These are phyloP conservation scores for Penicillium subrubescens DNA, from an alignment of 495 filamentous ascomycete species.

Conservation along the genomic window DNA sequence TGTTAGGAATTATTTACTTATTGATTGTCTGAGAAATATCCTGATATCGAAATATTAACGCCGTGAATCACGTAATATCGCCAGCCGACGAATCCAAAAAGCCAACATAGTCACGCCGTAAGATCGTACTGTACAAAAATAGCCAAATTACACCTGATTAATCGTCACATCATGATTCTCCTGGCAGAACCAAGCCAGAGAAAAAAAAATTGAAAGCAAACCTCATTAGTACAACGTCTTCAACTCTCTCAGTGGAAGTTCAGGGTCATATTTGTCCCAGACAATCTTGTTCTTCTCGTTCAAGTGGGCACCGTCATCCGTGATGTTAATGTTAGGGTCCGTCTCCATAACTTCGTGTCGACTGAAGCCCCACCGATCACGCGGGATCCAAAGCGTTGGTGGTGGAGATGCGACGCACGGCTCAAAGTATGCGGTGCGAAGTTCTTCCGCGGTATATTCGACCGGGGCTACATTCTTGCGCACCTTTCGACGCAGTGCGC, in stretches of 20 bases:
- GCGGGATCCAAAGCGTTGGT: conserved; percentile 70
- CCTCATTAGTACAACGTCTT: conserved; percentile 39
- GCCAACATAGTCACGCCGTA: not conserved
- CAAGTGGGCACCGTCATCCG: conserved; percentile 65
- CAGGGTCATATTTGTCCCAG: conserved; percentile 55
- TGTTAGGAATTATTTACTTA: not conserved
- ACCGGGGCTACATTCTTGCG: conserved; percentile 58
- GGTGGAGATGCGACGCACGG: conserved; percentile 63
- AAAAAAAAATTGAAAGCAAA: not conserved
- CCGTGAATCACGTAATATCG: not conserved
- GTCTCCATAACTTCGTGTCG: conserved; percentile 63
- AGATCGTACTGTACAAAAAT: not conserved
- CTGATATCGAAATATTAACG: not conserved
- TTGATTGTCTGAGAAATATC: not conserved
- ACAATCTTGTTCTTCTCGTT: conserved; percentile 63
- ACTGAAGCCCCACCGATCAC: conserved; percentile 65
- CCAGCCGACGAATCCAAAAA: not conserved
- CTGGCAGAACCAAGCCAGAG: not conserved
- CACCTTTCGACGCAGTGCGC: conserved; percentile 66
- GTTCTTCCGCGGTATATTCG: conserved; percentile 57
- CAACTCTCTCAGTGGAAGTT: conserved; percentile 41
- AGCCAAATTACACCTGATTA: not conserved
- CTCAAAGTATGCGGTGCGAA: conserved; percentile 63
- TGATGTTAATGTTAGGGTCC: conserved; percentile 53
- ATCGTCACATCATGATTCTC: not conserved